These are phyloP conservation scores for Chalciporus chontae DNA, from an alignment of 768 basidiomycete genomes.

Conservation along the genomic window DNA sequence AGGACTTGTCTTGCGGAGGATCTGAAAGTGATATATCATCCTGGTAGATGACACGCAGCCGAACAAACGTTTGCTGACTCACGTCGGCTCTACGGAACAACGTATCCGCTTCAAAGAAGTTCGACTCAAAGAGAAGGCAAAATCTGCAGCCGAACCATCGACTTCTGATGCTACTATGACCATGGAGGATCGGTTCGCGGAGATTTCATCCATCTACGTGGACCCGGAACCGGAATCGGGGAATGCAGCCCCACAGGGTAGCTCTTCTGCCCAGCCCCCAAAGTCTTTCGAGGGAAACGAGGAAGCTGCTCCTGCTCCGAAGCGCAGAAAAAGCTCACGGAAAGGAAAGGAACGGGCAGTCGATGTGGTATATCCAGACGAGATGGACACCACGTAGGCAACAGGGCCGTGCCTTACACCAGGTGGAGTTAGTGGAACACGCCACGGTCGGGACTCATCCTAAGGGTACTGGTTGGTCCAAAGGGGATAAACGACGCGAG, in stretches of 20 bases:
- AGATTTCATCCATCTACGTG: slow-evolving; percentile 17
- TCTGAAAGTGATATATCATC: too few relatives aligned
- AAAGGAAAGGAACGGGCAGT: slow-evolving; percentile 29
- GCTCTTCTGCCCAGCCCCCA: neutral
- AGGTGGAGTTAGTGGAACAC: too few relatives aligned
- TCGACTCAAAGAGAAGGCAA: slow-evolving; percentile 44
- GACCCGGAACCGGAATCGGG: slow-evolving; percentile 9
- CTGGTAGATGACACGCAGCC: slow-evolving; percentile 40
- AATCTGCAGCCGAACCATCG: slow-evolving; percentile 16
- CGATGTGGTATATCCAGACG: slow-evolving; percentile 13
- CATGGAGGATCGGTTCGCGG: slow-evolving; percentile 12
- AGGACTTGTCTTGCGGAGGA: too few relatives aligned
- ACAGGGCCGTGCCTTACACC: neutral
- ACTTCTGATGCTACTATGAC: slow-evolving; percentile 2
- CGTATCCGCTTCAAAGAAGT: slow-evolving; percentile 73
- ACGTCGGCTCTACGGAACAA: slow-evolving; percentile 60
- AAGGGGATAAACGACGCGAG: too few relatives aligned
- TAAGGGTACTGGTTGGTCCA: too few relatives aligned
- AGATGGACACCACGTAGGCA: slow-evolving; percentile 16
- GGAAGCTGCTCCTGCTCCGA: neutral
- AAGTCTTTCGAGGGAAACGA: slow-evolving; percentile 5
- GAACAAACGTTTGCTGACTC: slow-evolving; percentile 48
- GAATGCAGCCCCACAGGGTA: neutral
- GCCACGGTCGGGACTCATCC: neutral
- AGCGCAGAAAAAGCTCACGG: slow-evolving; percentile 13